Evolutionary conservation across 345 rosid genomes (phyloP).

Genomic region (Noccaea bulbosa): DNA sequence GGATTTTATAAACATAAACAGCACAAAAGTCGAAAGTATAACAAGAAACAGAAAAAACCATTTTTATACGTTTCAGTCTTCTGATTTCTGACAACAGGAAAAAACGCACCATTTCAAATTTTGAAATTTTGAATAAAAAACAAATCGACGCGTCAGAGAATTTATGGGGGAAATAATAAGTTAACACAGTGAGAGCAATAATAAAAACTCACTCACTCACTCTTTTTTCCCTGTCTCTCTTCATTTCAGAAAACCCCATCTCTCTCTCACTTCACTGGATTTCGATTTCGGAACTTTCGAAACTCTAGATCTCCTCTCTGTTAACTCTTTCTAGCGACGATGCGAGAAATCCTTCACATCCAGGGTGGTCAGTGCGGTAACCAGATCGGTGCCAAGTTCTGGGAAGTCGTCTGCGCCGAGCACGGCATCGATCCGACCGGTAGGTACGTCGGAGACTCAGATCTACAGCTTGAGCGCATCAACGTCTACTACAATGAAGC

Average conservation of each 20-base stretch:
- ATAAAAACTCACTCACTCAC: constrained; percentile 2
- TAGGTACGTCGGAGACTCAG: constrained; percentile 25
- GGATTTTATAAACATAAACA: too few species aligned
- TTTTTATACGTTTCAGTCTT: too few species aligned
- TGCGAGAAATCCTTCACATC: constrained; percentile 34
- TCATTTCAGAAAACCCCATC: constrained; percentile 8
- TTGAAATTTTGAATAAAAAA: background rate
- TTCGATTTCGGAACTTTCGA: background rate
- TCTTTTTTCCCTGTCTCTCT: background rate
- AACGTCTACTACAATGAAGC: constrained; percentile 29
- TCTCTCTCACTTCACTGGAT: background rate
- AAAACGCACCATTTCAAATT: background rate
- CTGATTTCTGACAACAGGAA: background rate
- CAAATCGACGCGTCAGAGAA: background rate
- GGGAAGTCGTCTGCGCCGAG: background rate
- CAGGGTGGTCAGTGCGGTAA: constrained; percentile 24
- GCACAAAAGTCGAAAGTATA: too few species aligned
- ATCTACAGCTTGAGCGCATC: constrained; percentile 28
- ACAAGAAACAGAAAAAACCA: too few species aligned
- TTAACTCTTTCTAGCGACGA: constrained; percentile 1
- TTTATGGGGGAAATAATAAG: background rate
- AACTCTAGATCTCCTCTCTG: background rate
- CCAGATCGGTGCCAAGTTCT: background rate
- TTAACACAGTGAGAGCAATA: background rate
- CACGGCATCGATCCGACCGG: constrained; percentile 15